phyloP scores from a whole-genome alignment of 805 yeast genomes.

The Debaryomyces castellii region DNA sequence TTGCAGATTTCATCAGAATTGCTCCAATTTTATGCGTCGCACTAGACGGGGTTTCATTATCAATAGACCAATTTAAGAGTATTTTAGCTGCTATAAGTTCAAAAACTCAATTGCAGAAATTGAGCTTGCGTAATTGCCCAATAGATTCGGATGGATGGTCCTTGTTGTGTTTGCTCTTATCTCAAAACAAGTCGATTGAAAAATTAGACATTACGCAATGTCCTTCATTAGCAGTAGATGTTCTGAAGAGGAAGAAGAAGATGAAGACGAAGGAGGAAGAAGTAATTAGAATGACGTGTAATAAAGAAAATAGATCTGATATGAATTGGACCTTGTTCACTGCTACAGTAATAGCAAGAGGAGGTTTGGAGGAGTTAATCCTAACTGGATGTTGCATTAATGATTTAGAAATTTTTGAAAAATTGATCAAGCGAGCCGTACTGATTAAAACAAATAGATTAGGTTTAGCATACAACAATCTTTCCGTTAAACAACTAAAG shows the following conservation, averaged over 20 bases:
- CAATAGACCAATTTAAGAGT: conserved; percentile 73
- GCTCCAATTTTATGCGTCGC: conserved; percentile 77
- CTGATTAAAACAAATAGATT: conserved; percentile 55
- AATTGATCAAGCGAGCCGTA: conserved; percentile 57
- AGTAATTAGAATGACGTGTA: conserved; percentile 43
- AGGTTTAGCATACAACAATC: conserved; percentile 76
- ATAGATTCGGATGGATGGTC: conserved; percentile 77
- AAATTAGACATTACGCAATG: conserved; percentile 74
- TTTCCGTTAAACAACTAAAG: conserved; percentile 58
- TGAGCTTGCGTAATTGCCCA: conserved; percentile 77
- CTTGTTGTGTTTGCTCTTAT: conserved; percentile 69
- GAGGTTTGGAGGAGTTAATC: conserved; percentile 77
- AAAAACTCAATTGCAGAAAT: conserved; percentile 64
- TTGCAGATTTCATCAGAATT: conserved; percentile 82
- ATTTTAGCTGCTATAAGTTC: conserved; percentile 69
- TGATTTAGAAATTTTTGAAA: conserved; percentile 53
- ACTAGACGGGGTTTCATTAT: conserved; percentile 75
- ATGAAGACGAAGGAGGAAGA: conserved; percentile 24
- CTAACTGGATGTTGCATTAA: conserved; percentile 73
- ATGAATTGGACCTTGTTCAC: conserved; percentile 83
- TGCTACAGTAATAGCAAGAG: conserved; percentile 64
- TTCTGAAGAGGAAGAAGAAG: conserved; percentile 36
- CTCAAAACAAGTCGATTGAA: conserved; percentile 57
- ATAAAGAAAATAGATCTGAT: conserved; percentile 58
- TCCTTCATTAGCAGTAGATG: conserved; percentile 46